Percentiles rank a stretch among this genome's conserved stretches.
phyloP scores from a whole-genome alignment of 257 asterid genomes.

The Jacaranda copaia region DNA sequence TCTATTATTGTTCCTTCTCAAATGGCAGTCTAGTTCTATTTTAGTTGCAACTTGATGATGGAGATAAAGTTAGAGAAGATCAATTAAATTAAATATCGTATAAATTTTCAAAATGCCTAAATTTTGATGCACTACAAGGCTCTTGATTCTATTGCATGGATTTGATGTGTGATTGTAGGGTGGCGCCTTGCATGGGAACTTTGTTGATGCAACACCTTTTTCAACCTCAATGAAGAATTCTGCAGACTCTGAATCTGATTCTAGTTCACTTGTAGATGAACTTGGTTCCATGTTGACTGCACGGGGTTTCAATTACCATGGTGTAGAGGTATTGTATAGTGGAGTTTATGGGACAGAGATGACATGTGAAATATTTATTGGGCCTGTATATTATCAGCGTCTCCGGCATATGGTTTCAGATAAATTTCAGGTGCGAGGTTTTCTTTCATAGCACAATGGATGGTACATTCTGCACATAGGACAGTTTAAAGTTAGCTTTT shows the following conservation, averaged over 20 bases:
- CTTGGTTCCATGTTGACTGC: conserved; percentile 73
- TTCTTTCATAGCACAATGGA: conserved; percentile 13
- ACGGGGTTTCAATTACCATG: conserved; percentile 92
- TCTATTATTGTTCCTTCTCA: not conserved
- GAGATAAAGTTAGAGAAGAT: not conserved
- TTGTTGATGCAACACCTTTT: conserved; percentile 93
- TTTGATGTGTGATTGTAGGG: conserved; percentile 61
- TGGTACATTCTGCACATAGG: not conserved
- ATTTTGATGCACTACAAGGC: conserved; percentile 4
- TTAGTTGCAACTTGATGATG: conserved; percentile 4
- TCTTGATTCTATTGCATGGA: not conserved
- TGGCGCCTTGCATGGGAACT: conserved; percentile 84
- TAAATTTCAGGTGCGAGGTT: conserved; percentile 79
- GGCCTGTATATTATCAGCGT: conserved; percentile 98
- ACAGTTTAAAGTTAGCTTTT: not conserved
- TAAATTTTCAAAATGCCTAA: not conserved
- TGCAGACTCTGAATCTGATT: conserved; percentile 55
- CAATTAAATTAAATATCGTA: not conserved
- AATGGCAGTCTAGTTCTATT: conserved; percentile 15
- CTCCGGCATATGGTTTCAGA: conserved; percentile 99
- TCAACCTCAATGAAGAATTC: conserved; percentile 51
- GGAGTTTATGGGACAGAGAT: conserved; percentile 92
- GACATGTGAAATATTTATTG: conserved; percentile 90
- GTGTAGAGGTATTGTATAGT: conserved; percentile 85
- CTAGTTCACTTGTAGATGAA: conserved; percentile 75